A percentile compares a stretch with the other conserved stretches of the same genome.
phyloP scores from a whole-genome alignment of 805 yeast genomes.

The Kluyveromyces aestuarii region DNA sequence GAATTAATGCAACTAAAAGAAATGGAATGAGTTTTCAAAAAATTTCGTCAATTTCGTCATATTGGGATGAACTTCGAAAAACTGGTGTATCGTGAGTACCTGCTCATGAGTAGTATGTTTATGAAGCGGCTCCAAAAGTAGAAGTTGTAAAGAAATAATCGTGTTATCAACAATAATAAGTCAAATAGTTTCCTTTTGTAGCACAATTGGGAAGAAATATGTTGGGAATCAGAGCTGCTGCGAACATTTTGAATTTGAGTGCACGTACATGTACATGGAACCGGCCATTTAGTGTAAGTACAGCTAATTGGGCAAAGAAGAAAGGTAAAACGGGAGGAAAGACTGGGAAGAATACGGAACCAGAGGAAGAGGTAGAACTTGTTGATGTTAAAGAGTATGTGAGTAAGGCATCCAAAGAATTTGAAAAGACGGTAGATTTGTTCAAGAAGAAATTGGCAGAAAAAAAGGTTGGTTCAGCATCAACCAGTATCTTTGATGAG shows the following conservation, averaged over 20 bases:
- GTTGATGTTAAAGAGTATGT: conserved; percentile 11
- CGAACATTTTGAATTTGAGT: not conserved
- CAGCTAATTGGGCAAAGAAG: conserved; percentile 1
- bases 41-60: too few species aligned
- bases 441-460: conserved; percentile 52
- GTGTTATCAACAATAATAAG: too few species aligned
- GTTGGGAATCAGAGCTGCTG: not conserved
- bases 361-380: conserved; percentile 9
- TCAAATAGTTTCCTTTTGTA: too few species aligned
- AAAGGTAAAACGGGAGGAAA: conserved; percentile 5
- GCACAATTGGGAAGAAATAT: not conserved
- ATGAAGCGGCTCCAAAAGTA: too few species aligned
- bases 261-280: not conserved
- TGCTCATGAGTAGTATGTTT: too few species aligned
- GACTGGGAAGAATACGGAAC: conserved; percentile 9
- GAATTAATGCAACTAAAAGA: not conserved
- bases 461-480: conserved; percentile 59
- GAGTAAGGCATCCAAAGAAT: conserved; percentile 22
- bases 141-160: too few species aligned
- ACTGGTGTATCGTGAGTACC: too few species aligned
- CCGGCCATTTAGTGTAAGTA: not conserved
- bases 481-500: conserved; percentile 56
- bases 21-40: not conserved
- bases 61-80: too few species aligned
- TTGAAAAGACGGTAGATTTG: conserved; percentile 39